These are phyloP conservation scores for Candida silvicultrix DNA, from an alignment of 805 yeast genomes.

Conservation along the genomic window DNA sequence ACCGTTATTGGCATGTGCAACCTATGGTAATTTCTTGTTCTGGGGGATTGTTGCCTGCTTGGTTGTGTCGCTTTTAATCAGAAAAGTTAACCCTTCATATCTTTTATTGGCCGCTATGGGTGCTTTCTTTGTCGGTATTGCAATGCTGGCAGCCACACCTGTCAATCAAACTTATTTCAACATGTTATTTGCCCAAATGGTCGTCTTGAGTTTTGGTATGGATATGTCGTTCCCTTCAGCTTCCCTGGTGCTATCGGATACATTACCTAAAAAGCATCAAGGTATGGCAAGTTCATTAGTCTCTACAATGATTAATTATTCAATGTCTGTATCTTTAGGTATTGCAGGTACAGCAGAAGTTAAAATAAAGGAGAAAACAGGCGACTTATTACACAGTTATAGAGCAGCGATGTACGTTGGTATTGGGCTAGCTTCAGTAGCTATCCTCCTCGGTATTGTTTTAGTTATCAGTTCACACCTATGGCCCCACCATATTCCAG, in stretches of 20 bases:
- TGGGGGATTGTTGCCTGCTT: constrained; percentile 53
- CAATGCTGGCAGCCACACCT: constrained; percentile 51
- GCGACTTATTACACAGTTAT: constrained; percentile 35
- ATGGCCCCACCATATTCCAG: neutral
- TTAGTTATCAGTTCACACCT: constrained; percentile 1
- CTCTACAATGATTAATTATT: constrained; percentile 64
- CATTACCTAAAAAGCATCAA: constrained; percentile 56
- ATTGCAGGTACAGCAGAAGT: constrained; percentile 63
- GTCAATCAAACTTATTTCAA: constrained; percentile 54
- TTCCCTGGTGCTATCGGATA: constrained; percentile 53
- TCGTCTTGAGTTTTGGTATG: constrained; percentile 66
- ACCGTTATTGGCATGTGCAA: constrained; percentile 40
- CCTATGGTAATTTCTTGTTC: constrained; percentile 39
- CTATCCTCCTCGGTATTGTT: constrained; percentile 25
- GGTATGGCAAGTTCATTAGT: constrained; percentile 77
- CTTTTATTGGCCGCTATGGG: constrained; percentile 44
- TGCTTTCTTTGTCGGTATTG: constrained; percentile 49
- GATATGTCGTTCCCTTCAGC: constrained; percentile 75
- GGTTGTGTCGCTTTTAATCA: constrained; percentile 41
- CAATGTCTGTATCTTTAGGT: constrained; percentile 66
- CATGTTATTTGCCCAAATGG: constrained; percentile 47
- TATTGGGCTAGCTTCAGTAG: constrained; percentile 51
- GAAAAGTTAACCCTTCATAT: constrained; percentile 40
- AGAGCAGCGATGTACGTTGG: constrained; percentile 56
- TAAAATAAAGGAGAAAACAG: constrained; percentile 25